Percentiles rank a stretch among this genome's conserved stretches.
Evolutionary conservation across 768 basidiomycete genomes (phyloP).

Genomic region (Melanogaster broomeanus): DNA sequence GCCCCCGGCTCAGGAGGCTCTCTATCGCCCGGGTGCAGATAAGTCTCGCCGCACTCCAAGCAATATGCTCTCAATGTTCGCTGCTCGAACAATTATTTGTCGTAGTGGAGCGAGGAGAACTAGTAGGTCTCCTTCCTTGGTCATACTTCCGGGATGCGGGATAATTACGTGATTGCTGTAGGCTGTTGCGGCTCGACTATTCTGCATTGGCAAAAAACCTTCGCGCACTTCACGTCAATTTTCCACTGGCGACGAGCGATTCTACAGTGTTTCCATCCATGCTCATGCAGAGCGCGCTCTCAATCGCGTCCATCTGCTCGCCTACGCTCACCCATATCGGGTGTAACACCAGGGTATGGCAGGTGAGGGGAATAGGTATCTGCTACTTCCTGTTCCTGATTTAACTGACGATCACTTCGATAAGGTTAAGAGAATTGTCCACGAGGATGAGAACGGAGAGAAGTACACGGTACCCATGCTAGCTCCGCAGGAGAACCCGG

Average conservation of each 20-base stretch:
- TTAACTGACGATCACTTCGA: slow-evolving; percentile 2
- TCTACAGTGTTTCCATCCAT: slow-evolving; percentile 12
- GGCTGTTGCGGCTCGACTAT: slow-evolving; percentile 26
- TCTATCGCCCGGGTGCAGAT: slow-evolving; percentile 68
- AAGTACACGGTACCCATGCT: slow-evolving; percentile 41
- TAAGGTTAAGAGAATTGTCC: slow-evolving; percentile 49
- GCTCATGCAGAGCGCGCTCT: slow-evolving; percentile 39
- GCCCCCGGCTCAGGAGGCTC: slow-evolving; percentile 51
- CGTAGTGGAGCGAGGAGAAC: slow-evolving; percentile 44
- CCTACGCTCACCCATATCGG: slow-evolving; percentile 62
- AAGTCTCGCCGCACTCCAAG: slow-evolving; percentile 45
- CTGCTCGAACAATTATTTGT: slow-evolving; percentile 66
- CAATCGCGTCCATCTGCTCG: slow-evolving; percentile 51
- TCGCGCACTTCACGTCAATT: slow-evolving; percentile 62
- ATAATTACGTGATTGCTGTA: not conserved
- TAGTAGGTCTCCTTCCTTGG: slow-evolving; percentile 38
- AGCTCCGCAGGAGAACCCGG: slow-evolving; percentile 59
- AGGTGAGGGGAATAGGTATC: slow-evolving; percentile 42
- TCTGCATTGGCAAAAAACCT: slow-evolving; percentile 50
- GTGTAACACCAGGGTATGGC: slow-evolving; percentile 68
- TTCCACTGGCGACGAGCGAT: slow-evolving; percentile 32
- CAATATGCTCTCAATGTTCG: slow-evolving; percentile 56
- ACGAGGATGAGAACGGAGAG: slow-evolving; percentile 39
- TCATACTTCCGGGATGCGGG: not conserved
- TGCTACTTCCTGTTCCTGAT: not conserved